Conservation (phyloP, 1,284 basidiomycete genomes). For the Sphagnurus paluster region DNA sequence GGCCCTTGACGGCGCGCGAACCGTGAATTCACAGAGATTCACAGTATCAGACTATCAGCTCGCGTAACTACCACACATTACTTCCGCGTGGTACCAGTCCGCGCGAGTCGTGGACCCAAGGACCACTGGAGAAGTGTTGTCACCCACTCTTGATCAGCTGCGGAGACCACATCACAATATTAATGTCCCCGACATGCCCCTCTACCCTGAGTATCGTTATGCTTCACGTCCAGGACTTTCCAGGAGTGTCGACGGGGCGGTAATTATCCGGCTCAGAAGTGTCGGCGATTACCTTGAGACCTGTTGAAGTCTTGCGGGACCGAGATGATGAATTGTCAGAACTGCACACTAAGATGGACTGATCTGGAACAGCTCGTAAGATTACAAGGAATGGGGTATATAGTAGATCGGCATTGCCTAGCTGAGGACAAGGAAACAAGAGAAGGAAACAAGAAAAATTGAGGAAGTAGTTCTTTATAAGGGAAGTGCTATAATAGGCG, state of each 20-base stretch:
- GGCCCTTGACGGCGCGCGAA: not conserved
- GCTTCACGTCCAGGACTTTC: no score
- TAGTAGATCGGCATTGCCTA: constrained; percentile 1
- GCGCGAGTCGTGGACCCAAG: constrained; percentile 1
- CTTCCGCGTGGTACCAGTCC: not conserved
- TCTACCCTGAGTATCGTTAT: no score
- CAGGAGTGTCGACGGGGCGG: no score
- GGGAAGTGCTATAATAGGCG: constrained; percentile 23
- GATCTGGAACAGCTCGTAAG: not conserved
- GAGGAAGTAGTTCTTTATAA: constrained; percentile 14
- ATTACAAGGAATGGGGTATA: constrained; percentile 6
- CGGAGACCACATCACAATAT: constrained; percentile 10
- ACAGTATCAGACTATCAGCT: no score
- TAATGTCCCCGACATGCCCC: no score
- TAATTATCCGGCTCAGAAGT: no score
- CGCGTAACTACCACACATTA: not conserved
- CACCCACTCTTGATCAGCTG: not conserved
- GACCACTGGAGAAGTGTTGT: no score
- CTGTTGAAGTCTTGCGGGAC: constrained; percentile 1
- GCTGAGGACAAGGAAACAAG: constrained; percentile 1
- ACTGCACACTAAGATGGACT: not conserved
- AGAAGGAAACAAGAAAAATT: constrained; percentile 9
- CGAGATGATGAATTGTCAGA: constrained; percentile 5
- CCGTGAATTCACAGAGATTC: not conserved
- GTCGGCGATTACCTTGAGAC: no score